These are phyloP conservation scores for Nepenthes mirabilis DNA, from an alignment of 148 eudicot genomes.

Conservation along the genomic window DNA sequence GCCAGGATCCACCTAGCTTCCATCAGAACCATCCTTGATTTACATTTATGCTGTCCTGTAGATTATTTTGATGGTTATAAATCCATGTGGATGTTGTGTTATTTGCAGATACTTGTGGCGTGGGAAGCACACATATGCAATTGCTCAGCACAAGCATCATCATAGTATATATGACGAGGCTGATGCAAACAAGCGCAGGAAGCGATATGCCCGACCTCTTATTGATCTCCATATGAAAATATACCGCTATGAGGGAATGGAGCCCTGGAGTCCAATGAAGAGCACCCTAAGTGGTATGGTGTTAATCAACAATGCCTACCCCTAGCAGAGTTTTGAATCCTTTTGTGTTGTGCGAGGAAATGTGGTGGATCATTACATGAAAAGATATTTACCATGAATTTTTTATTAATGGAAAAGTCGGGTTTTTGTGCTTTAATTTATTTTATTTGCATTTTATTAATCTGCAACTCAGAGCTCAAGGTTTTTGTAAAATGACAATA, in stretches of 20 bases:
- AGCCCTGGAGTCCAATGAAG: slow-evolving; percentile 75
- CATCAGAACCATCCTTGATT: too few relatives aligned
- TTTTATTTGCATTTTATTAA: too few relatives aligned
- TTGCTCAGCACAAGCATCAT: slow-evolving; percentile 97
- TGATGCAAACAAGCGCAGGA: slow-evolving; percentile 94
- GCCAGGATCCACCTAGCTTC: too few relatives aligned
- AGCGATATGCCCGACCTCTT: slow-evolving; percentile 92
- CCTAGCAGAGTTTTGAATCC: not conserved
- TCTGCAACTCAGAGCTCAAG: too few relatives aligned
- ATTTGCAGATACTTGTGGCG: slow-evolving; percentile 84
- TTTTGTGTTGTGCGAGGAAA: too few relatives aligned
- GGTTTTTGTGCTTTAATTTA: too few relatives aligned
- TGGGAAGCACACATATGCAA: slow-evolving; percentile 83
- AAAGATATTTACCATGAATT: not conserved
- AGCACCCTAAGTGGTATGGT: slow-evolving; percentile 61
- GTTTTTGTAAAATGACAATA: too few relatives aligned
- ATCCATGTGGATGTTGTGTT: not conserved
- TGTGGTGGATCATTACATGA: not conserved
- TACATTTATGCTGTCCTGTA: too few relatives aligned
- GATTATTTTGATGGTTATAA: not conserved
- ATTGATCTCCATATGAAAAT: slow-evolving; percentile 95
- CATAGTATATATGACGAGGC: slow-evolving; percentile 86
- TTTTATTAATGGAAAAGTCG: not conserved
- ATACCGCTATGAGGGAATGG: slow-evolving; percentile 78
- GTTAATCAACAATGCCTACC: not conserved